Percentiles rank a stretch among this genome's conserved stretches.
These are phyloP conservation scores for Roridomyces roridus DNA, from an alignment of 768 basidiomycete species.

Conservation along the genomic window DNA sequence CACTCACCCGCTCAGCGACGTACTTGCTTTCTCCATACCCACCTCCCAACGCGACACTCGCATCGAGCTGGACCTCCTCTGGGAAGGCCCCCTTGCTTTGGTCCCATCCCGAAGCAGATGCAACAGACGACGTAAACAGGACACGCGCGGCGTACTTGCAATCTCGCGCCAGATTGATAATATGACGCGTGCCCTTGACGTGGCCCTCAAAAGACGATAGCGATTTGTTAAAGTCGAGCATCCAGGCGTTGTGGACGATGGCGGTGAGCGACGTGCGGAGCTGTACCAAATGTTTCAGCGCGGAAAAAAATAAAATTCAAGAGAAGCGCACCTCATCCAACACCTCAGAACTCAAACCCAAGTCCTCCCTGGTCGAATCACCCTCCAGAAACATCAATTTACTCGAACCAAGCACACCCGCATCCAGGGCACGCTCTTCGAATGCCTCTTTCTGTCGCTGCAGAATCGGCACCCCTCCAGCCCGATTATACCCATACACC, in stretches of 20 bases:
- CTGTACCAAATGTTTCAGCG: slow-evolving; percentile 6
- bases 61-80: slow-evolving; percentile 38
- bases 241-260: slow-evolving; percentile 53
- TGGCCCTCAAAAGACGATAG: slow-evolving; percentile 52
- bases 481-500: slow-evolving; percentile 43
- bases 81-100: slow-evolving; percentile 33
- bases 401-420: background rate
- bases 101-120: slow-evolving; percentile 35
- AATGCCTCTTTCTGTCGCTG: slow-evolving; percentile 11
- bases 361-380: slow-evolving; percentile 24
- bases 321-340: slow-evolving; percentile 28
- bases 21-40: slow-evolving; percentile 43
- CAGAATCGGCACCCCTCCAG: background rate
- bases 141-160: slow-evolving; percentile 30
- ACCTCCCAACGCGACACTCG: slow-evolving; percentile 36
- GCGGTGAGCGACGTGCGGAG: slow-evolving; percentile 31
- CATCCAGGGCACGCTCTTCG: slow-evolving; percentile 12
- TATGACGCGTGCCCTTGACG: slow-evolving; percentile 46
- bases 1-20: slow-evolving; percentile 38
- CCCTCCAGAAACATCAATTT: slow-evolving; percentile 35
- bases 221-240: slow-evolving; percentile 52
- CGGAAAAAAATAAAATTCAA: no score
- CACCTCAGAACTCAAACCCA: slow-evolving; percentile 28
- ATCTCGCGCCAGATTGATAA: slow-evolving; percentile 43
- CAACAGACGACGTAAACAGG: slow-evolving; percentile 45